Evolutionary conservation across 164 flowering plant species (phyloP).

Genomic region (Aristolochia californica): DNA sequence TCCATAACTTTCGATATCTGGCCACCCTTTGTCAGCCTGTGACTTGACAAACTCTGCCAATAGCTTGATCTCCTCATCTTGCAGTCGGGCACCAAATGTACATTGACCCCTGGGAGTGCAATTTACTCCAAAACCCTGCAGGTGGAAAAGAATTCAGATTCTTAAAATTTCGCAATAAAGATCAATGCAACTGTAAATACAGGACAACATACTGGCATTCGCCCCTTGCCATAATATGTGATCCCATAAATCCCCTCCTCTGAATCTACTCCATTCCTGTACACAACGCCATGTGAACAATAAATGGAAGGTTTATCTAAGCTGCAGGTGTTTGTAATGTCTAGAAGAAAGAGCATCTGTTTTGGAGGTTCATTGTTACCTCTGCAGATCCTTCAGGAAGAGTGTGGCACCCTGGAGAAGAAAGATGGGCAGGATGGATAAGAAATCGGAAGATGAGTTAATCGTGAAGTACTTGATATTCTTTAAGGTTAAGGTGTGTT

Average conservation of each 20-base stretch:
- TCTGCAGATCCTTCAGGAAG: constrained; percentile 55
- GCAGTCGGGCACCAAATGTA: constrained; percentile 72
- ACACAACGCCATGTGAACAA: not conserved
- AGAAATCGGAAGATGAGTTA: not conserved
- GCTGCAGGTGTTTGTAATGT: not conserved
- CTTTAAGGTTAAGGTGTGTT: constrained; percentile 8
- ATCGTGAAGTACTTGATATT: not conserved
- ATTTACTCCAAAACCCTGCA: constrained; percentile 81
- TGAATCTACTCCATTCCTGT: constrained; percentile 65
- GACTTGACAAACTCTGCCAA: constrained; percentile 66
- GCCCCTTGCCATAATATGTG: constrained; percentile 77
- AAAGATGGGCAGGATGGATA: constrained; percentile 4
- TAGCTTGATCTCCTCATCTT: constrained; percentile 71
- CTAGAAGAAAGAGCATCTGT: not conserved
- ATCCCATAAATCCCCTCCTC: constrained; percentile 37
- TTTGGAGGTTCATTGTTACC: constrained; percentile 23
- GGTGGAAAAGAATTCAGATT: not conserved
- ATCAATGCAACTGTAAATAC: constrained; percentile 3
- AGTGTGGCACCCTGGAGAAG: constrained; percentile 72
- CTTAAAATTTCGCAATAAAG: not conserved
- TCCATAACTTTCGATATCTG: constrained; percentile 13
- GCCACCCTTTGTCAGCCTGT: constrained; percentile 60
- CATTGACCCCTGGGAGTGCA: constrained; percentile 88
- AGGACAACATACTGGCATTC: constrained; percentile 67
- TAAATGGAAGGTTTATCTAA: constrained; percentile 3